Evolutionary conservation across 169 alveolate genomes (phyloP).

Genomic region (Plasmodium vinckei): DNA sequence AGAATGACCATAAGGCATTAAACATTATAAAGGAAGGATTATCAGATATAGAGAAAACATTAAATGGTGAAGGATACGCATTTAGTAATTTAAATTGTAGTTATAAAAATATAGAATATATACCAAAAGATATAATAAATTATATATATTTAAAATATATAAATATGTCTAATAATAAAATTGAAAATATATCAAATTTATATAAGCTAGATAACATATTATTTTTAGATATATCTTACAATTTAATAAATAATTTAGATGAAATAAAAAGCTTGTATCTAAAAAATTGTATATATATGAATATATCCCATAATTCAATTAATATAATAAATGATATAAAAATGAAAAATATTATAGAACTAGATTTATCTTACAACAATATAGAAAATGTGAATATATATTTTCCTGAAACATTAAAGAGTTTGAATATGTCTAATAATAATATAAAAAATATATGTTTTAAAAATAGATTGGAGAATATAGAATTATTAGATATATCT

Average conservation of each 20-base stretch:
- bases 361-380: constrained; percentile 39
- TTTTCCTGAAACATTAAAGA: constrained; percentile 20
- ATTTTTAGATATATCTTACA: constrained; percentile 52
- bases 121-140: constrained; percentile 37
- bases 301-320: constrained; percentile 46
- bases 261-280: constrained; percentile 1
- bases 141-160: constrained; percentile 51
- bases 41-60: constrained; percentile 33
- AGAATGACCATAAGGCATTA: not conserved
- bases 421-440: constrained; percentile 42
- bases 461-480: constrained; percentile 37
- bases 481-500: constrained; percentile 45
- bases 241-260: constrained; percentile 20
- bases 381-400: constrained; percentile 22
- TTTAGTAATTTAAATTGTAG: constrained; percentile 43
- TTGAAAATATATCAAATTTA: constrained; percentile 18
- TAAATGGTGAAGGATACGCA: constrained; percentile 64
- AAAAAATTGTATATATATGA: constrained; percentile 47
- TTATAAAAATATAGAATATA: constrained; percentile 19
- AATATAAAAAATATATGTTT: constrained; percentile 30
- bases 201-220: constrained; percentile 13
- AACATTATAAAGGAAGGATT: constrained; percentile 36
- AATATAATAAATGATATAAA: constrained; percentile 29
- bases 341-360: constrained; percentile 21
- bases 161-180: constrained; percentile 65